Conservation (phyloP, 2,329 filamentous ascomycete species). For the Penicillium sumatraense region DNA sequence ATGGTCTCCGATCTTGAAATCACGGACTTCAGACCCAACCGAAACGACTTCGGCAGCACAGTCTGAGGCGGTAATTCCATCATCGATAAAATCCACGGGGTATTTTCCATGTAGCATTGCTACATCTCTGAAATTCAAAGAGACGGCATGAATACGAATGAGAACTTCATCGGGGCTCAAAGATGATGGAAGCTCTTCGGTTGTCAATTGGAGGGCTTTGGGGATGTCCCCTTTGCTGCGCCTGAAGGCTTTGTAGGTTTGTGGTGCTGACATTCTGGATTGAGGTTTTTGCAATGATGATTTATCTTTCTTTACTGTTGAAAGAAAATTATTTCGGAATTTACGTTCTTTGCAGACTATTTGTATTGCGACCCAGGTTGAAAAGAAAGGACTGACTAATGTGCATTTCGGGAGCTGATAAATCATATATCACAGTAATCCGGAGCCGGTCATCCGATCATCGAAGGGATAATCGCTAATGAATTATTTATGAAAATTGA, state of each 20-base stretch:
- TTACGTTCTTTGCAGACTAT: not conserved
- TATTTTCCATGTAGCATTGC: conserved; percentile 11
- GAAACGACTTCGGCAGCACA: conserved; percentile 5
- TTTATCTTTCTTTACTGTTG: not conserved
- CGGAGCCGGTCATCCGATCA: not conserved
- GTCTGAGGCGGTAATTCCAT: conserved; percentile 1
- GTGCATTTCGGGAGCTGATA: no score
- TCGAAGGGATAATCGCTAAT: not conserved
- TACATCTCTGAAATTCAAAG: conserved; percentile 11
- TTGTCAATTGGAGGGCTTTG: not conserved
- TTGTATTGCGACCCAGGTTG: no score
- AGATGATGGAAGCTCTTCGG: not conserved
- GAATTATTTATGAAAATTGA: not conserved
- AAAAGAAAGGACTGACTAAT: no score
- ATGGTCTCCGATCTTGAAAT: not conserved
- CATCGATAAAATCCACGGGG: not conserved
- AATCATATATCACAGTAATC: no score
- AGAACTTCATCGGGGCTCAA: not conserved
- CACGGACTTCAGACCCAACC: conserved; percentile 3
- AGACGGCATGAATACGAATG: conserved; percentile 4
- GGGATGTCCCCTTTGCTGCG: not conserved
- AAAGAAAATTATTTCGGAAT: not conserved
- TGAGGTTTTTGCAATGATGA: not conserved
- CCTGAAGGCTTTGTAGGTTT: not conserved
- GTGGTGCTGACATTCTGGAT: not conserved